These are phyloP conservation scores for Kodamaea derodonti DNA, from an alignment of 1,139 yeast genomes.

Conservation along the genomic window DNA sequence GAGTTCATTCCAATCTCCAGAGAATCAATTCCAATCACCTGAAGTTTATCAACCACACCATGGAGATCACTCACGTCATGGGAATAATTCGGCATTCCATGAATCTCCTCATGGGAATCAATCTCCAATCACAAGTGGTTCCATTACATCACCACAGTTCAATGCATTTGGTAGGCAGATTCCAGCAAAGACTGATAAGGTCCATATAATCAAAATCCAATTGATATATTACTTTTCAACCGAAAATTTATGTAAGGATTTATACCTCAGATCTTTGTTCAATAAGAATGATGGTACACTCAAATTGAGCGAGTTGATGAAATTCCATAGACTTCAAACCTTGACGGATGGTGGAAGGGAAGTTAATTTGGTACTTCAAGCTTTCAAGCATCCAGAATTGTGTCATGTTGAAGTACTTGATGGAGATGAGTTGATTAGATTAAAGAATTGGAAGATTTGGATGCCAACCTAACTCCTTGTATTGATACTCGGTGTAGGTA, in stretches of 20 bases:
- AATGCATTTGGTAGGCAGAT: too few species aligned
- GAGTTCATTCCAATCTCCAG: too few species aligned
- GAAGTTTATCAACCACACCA: too few species aligned
- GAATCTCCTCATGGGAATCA: too few species aligned
- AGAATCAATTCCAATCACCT: too few species aligned
- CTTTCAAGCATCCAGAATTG: constrained; percentile 12
- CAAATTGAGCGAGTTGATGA: constrained; percentile 13
- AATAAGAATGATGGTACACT: constrained; percentile 18
- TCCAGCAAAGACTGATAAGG: too few species aligned
- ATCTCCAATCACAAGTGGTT: too few species aligned
- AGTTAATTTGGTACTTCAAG: constrained; percentile 11
- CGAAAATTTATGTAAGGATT: constrained; percentile 23
- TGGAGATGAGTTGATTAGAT: constrained; percentile 12
- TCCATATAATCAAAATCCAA: constrained; percentile 16
- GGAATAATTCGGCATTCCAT: too few species aligned
- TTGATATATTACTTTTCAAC: constrained; percentile 24
- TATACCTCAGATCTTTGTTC: constrained; percentile 19
- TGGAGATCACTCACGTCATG: too few species aligned
- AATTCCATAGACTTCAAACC: constrained; percentile 17
- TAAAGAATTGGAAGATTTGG: constrained; percentile 20
- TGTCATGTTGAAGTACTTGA: constrained; percentile 16
- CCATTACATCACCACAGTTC: too few species aligned
- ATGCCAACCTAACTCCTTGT: too few species aligned
- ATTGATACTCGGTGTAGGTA: too few species aligned
- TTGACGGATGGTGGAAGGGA: constrained; percentile 20